Evolutionary conservation across 192 early-diverging fungal species (phyloP).

Genomic region (Backusella circina): DNA sequence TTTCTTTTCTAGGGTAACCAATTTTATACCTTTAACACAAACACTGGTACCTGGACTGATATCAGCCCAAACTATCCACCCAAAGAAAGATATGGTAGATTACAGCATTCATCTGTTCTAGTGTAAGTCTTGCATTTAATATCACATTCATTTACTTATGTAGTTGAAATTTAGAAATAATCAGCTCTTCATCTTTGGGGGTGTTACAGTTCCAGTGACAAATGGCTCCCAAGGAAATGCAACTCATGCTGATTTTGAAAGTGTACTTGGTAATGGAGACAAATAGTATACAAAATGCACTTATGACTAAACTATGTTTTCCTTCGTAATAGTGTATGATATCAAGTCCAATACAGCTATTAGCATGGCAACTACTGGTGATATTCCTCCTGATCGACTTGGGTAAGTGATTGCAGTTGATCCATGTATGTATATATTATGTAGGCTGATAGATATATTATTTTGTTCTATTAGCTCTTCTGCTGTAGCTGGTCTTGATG

Average conservation of each 20-base stretch:
- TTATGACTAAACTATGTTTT: background rate
- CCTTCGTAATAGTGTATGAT: background rate
- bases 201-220: background rate
- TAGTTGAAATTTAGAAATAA: constrained; percentile 8
- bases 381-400: constrained; percentile 2
- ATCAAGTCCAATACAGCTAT: background rate
- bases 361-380: constrained; percentile 13
- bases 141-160: background rate
- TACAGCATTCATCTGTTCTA: background rate
- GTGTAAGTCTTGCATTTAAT: background rate
- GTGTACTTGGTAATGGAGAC: constrained; percentile 7
- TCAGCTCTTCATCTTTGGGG: constrained; percentile 12
- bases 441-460: background rate
- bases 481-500: constrained; percentile 1
- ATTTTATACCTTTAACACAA: background rate
- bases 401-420: constrained; percentile 5
- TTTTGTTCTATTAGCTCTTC: background rate
- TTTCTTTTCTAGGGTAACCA: background rate
- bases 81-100: constrained; percentile 2
- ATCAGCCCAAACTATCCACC: background rate
- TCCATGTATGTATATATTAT: background rate
- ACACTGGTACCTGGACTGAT: background rate
- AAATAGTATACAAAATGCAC: background rate
- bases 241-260: constrained; percentile 8
- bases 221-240: background rate